phyloP scores from a whole-genome alignment of 345 rosid genomes.

The Brassica carinata region DNA sequence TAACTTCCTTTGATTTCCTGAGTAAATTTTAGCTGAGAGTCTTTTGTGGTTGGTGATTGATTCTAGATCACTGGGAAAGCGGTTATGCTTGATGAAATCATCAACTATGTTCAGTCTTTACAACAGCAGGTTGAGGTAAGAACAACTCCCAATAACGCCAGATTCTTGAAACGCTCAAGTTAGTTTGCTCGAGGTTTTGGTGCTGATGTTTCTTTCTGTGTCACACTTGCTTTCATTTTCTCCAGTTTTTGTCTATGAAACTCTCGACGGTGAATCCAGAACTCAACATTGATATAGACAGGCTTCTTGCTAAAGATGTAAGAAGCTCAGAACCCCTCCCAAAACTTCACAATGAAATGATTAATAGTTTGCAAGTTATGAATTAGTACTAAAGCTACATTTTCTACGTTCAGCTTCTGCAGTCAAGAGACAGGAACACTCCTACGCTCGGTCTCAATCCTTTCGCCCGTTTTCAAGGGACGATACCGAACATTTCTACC shows the following conservation, averaged over 20 bases:
- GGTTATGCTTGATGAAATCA: conserved; percentile 98
- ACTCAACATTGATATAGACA: conserved; percentile 65
- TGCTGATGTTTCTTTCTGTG: conserved; percentile 10
- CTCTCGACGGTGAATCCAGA: conserved; percentile 96
- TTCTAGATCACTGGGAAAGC: conserved; percentile 94
- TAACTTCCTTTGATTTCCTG: not conserved
- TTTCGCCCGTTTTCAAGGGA: conserved; percentile 53
- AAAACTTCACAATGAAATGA: not conserved
- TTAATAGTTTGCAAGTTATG: conserved; percentile 3
- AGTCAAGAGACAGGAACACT: conserved; percentile 53
- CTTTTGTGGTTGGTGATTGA: conserved; percentile 13
- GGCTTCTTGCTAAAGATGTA: conserved; percentile 84
- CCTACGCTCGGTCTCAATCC: conserved; percentile 53
- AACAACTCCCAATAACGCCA: not conserved
- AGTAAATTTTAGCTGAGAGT: not conserved
- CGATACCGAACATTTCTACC: conserved; percentile 50
- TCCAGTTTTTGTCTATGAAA: conserved; percentile 95
- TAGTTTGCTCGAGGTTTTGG: conserved; percentile 21
- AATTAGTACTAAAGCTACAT: conserved; percentile 24
- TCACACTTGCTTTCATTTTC: not conserved
- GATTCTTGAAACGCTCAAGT: conserved; percentile 15
- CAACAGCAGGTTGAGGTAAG: conserved; percentile 98
- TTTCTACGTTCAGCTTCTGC: conserved; percentile 56
- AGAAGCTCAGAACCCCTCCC: conserved; percentile 32
- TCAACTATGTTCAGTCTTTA: conserved; percentile 93